Evolutionary conservation across 2,329 filamentous ascomycete genomes (phyloP).

Genomic region (Fusarium domesticum): DNA sequence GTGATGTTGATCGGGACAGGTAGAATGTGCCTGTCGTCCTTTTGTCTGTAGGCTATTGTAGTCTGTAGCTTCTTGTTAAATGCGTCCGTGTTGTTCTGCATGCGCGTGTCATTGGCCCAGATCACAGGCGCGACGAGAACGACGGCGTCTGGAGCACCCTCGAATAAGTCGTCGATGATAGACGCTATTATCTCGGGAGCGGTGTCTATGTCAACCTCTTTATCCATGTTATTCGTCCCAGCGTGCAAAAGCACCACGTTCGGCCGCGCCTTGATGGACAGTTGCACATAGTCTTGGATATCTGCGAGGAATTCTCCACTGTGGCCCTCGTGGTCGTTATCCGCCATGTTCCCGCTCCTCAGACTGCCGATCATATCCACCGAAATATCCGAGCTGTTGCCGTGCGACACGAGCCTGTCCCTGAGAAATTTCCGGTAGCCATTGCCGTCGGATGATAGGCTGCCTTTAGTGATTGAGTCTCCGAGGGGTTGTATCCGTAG

Average conservation of each 20-base stretch:
- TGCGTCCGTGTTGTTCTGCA: constrained; percentile 16
- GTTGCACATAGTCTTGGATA: constrained; percentile 14
- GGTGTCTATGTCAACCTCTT: background rate
- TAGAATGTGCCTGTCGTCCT: constrained; percentile 7
- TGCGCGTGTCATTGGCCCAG: constrained; percentile 13
- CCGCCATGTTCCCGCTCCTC: constrained; percentile 10
- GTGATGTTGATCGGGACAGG: constrained; percentile 12
- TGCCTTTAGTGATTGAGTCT: constrained; percentile 20
- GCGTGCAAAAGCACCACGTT: constrained; percentile 18
- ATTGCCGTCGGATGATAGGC: constrained; percentile 8
- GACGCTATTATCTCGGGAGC: constrained; percentile 7
- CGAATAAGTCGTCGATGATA: constrained; percentile 12
- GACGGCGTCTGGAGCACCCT: constrained; percentile 12
- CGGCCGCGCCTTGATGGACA: constrained; percentile 11
- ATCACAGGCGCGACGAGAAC: constrained; percentile 14
- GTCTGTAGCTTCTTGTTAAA: constrained; percentile 11
- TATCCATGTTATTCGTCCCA: constrained; percentile 20
- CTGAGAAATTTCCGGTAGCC: constrained; percentile 11
- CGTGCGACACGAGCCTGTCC: constrained; percentile 6
- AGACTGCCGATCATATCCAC: constrained; percentile 15
- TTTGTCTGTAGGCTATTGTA: constrained; percentile 3
- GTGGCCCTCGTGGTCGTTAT: constrained; percentile 14
- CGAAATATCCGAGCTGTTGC: background rate
- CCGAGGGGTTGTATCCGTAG: constrained; percentile 13
- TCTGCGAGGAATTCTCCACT: constrained; percentile 13